Conservation (phyloP, 2,329 filamentous ascomycete species). For the Sporothrix dimorphospora region DNA sequence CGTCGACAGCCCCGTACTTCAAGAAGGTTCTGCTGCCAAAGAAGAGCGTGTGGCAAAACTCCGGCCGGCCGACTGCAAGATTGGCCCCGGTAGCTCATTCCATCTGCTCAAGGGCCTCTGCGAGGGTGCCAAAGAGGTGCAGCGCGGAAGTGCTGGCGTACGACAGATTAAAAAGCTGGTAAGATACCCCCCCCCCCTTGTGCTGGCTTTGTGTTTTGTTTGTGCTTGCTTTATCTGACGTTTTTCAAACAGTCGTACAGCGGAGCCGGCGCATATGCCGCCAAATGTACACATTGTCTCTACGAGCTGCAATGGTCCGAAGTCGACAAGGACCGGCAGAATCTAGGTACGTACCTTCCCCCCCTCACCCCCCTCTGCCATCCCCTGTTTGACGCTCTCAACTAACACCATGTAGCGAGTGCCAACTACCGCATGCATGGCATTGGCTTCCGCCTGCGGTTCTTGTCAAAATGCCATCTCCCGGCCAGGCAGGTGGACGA, state of each 20-base stretch:
- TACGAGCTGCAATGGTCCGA: conserved; percentile 58
- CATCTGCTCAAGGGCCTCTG: conserved; percentile 59
- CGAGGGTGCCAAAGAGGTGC: conserved; percentile 55
- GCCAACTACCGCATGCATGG: conserved; percentile 52
- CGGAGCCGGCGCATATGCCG: conserved; percentile 47
- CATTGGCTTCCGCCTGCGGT: conserved; percentile 56
- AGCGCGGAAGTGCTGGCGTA: conserved; percentile 53
- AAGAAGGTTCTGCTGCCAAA: neutral
- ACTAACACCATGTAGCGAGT: conserved; percentile 41
- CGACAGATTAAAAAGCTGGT: conserved; percentile 56
- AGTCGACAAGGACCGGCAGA: conserved; percentile 56
- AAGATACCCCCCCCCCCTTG: conserved; percentile 34
- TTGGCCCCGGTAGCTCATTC: conserved; percentile 54
- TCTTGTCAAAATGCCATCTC: conserved; percentile 60
- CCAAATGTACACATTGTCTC: conserved; percentile 56
- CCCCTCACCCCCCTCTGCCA: neutral
- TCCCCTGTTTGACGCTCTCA: neutral
- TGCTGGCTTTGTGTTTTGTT: neutral
- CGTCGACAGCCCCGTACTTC: conserved; percentile 23
- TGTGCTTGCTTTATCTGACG: neutral
- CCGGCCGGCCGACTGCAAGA: conserved; percentile 41
- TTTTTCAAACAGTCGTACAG: conserved; percentile 35
- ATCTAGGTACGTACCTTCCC: conserved; percentile 46
- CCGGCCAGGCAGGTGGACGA: conserved; percentile 55
- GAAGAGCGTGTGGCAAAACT: neutral